Evolutionary conservation across 768 basidiomycete genomes (phyloP).

Genomic region (Sporobolomyces roseus): DNA sequence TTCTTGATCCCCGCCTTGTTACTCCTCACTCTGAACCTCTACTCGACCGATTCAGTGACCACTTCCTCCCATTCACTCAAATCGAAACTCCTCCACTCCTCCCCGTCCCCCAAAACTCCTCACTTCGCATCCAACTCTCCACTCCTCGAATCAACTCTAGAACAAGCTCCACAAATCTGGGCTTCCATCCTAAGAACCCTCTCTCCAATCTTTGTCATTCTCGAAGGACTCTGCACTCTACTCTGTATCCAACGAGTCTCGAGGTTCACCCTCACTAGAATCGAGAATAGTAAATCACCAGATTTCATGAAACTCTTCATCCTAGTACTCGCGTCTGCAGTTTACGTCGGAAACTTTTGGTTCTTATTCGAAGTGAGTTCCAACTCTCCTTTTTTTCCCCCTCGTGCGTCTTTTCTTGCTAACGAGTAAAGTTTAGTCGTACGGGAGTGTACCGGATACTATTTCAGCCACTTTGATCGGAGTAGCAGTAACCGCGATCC

Average conservation of each 20-base stretch:
- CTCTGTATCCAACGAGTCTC: constrained; percentile 34
- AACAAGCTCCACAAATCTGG: constrained; percentile 34
- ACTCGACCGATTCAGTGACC: constrained; percentile 45
- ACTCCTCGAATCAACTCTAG: neutral
- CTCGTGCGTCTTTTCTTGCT: neutral
- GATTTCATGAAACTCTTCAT: constrained; percentile 39
- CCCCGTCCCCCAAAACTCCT: neutral
- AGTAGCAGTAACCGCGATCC: constrained; percentile 42
- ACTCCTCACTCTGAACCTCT: constrained; percentile 45
- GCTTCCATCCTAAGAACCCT: constrained; percentile 35
- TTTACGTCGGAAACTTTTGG: constrained; percentile 42
- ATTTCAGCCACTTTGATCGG: constrained; percentile 44
- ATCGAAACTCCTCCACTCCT: neutral
- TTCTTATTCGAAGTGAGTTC: constrained; percentile 37
- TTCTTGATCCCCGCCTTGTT: constrained; percentile 43
- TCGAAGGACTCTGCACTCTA: constrained; percentile 44
- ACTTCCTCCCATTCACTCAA: constrained; percentile 39
- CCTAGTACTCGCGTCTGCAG: constrained; percentile 26
- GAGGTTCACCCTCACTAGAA: constrained; percentile 37
- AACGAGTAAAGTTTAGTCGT: constrained; percentile 22
- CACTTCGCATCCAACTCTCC: too few relatives aligned
- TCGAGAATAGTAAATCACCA: constrained; percentile 28
- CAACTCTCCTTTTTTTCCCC: neutral
- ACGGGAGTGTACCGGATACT: constrained; percentile 40
- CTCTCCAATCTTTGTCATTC: constrained; percentile 43